Evolutionary conservation across 495 filamentous ascomycete species (phyloP).

Genomic region (Parmelia sp.): DNA sequence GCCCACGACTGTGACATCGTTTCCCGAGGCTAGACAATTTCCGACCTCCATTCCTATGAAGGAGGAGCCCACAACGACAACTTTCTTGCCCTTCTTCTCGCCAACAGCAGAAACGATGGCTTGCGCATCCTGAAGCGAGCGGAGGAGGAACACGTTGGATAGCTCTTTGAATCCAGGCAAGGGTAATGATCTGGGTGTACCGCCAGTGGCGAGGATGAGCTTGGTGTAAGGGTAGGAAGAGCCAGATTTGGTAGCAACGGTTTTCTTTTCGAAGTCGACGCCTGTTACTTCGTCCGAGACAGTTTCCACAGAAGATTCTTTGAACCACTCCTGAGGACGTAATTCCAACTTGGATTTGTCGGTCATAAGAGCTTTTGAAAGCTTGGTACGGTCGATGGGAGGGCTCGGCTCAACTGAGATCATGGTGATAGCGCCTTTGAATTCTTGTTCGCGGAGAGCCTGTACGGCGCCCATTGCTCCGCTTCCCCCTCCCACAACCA

Average conservation of each 20-base stretch:
- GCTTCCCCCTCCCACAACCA: constrained; percentile 85
- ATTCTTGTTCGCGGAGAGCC: constrained; percentile 72
- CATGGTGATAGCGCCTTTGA: constrained; percentile 72
- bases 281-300: constrained; percentile 66
- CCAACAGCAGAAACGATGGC: constrained; percentile 70
- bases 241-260: constrained; percentile 64
- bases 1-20: constrained; percentile 84
- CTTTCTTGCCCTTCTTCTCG: constrained; percentile 74
- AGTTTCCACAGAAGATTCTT: constrained; percentile 63
- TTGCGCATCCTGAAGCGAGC: constrained; percentile 66
- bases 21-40: constrained; percentile 65
- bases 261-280: constrained; percentile 69
- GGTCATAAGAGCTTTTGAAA: constrained; percentile 89
- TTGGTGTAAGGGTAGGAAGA: constrained; percentile 72
- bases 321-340: constrained; percentile 70
- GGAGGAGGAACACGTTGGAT: constrained; percentile 76
- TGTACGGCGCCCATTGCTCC: constrained; percentile 76
- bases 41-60: constrained; percentile 98
- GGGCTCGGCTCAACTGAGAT: constrained; percentile 77
- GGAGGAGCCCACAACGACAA: constrained; percentile 82
- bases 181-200: constrained; percentile 68
- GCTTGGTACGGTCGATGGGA: constrained; percentile 89
- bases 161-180: constrained; percentile 81
- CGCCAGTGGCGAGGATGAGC: constrained; percentile 83
- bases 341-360: constrained; percentile 71